Conservation (phyloP, 2,329 filamentous ascomycete genomes). For the Whalleya microplaca region DNA sequence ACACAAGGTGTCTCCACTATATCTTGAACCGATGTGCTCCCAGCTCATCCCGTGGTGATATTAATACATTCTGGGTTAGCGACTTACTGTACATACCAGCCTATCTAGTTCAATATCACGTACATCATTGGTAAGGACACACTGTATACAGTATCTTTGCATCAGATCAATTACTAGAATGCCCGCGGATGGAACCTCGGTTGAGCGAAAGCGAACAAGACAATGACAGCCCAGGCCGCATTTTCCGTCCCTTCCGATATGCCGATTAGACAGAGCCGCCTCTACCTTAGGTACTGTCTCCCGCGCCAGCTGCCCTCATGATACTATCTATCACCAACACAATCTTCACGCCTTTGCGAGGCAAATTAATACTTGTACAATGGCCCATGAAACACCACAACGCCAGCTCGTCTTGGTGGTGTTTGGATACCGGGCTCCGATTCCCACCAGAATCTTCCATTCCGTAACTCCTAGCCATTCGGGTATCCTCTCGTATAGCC, state of each 20-base stretch:
- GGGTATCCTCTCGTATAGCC: conserved; percentile 4
- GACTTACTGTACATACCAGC: not conserved
- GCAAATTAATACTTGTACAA: conserved; percentile 7
- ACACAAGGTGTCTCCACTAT: conserved; percentile 16
- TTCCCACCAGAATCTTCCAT: conserved; percentile 11
- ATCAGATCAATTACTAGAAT: not conserved
- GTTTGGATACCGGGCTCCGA: not conserved
- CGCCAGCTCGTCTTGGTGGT: conserved; percentile 9
- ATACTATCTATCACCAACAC: conserved; percentile 1
- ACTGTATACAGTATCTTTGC: not conserved
- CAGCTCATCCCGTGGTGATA: not conserved
- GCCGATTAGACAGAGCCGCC: not conserved
- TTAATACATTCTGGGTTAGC: not conserved
- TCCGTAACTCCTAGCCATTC: conserved; percentile 20
- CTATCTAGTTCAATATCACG: not conserved
- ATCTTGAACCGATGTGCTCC: not conserved
- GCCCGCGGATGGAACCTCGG: not conserved
- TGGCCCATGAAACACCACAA: not conserved
- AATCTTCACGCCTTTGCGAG: conserved; percentile 3
- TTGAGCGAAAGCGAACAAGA: not conserved
- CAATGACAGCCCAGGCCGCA: not conserved
- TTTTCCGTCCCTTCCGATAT: not conserved
- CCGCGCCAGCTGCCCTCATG: conserved; percentile 3
- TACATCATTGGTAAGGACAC: not conserved
- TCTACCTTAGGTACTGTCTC: too few species aligned